Evolutionary conservation across 169 alveolate species (phyloP), one percentile per base, ranked within the genome.

Genomic region (Amoebophrya sp.): DNA sequence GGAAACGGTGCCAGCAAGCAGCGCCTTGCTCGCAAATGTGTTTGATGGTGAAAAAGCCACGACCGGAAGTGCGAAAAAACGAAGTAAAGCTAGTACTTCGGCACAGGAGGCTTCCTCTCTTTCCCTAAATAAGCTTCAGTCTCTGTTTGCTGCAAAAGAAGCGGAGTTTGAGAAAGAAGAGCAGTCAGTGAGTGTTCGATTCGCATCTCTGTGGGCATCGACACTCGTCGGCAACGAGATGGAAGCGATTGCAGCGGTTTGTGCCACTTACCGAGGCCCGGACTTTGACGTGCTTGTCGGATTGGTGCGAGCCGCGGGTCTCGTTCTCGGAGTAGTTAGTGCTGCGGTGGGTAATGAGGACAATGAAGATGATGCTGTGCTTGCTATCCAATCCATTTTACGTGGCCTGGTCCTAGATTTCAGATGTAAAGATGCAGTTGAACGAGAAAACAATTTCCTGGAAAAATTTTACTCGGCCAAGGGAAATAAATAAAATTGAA

Each of bases 231-330:
- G 83, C 33, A 65, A 65, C 83, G 83, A 65, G 26, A 65, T 36
- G 33, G 83, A 29, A 6, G 83, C 83, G 26, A 6, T 65, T 6
- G 83, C 83, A 36, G 83, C 83, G 12, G 83, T 65, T 65, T 65
- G 83, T 36, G 83, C 83, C 36, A 36, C 83, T 6, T 65, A 65
- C n/a, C 83, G 83, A 10, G 83, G 83, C 39, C 83, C 83, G 83
- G 83, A 65, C 26, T 65, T 65, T 36, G 83, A 65, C 33, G 83
- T 65, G 83, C 26, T 65, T 29, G 12, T 36, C 3, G 83, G 2
- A 36, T 36, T 65, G n/a, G 38, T 65, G 83, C 83, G 83, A 26
- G 83, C 83, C 2, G 18, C 83, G 2, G 83, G 83, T 1, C n/a
- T 65, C 65, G 6, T 47, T 47, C 65, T 18, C 6, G 65, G 18